phyloP scores from a whole-genome alignment of 148 eudicot genomes.

The Dianthus caryophyllus region DNA sequence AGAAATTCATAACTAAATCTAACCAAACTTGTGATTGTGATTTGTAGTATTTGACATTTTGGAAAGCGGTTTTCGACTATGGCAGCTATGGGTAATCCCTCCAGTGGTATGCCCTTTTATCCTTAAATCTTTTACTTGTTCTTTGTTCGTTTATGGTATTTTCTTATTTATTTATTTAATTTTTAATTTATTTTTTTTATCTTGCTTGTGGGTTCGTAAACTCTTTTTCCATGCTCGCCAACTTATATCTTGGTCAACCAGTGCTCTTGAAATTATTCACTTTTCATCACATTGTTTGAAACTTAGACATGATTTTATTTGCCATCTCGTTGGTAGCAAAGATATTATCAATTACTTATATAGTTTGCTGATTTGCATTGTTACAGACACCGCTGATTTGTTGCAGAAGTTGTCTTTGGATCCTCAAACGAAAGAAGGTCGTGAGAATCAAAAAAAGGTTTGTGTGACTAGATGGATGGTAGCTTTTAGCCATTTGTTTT shows the following conservation, averaged over 20 bases:
- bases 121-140: neutral
- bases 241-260: too few relatives aligned
- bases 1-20: neutral
- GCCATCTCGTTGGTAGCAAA: neutral
- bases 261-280: too few relatives aligned
- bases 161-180: neutral
- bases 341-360: neutral
- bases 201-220: neutral
- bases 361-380: neutral
- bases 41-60: neutral
- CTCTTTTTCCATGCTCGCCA: too few relatives aligned
- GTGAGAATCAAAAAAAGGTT: conserved; percentile 40
- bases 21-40: neutral
- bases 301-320: too few relatives aligned
- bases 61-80: conserved; percentile 12
- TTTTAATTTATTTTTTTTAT: neutral
- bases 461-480: neutral
- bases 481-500: too few relatives aligned
- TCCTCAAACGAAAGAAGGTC: conserved; percentile 39
- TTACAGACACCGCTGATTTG: conserved; percentile 37
- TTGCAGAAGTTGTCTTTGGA: conserved; percentile 41
- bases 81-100: conserved; percentile 26
- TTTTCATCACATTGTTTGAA: neutral
- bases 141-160: neutral
- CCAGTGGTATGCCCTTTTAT: conserved; percentile 23